These are phyloP conservation scores for Conringia planisiliqua DNA, from an alignment of 345 rosid genomes.

Conservation along the genomic window DNA sequence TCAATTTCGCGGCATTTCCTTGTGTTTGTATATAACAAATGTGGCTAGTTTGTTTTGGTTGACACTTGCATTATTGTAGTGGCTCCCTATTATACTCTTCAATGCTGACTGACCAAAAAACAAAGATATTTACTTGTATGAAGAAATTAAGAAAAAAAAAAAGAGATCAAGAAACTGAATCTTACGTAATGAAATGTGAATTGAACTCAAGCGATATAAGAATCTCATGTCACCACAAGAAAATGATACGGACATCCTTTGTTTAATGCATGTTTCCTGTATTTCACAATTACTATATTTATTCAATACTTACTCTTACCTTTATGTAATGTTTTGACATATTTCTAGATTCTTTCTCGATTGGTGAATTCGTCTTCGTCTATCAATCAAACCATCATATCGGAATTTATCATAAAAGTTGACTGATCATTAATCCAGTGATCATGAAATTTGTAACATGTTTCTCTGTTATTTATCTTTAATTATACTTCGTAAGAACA, in stretches of 20 bases:
- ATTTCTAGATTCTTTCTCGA: neutral
- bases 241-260: constrained; percentile 31
- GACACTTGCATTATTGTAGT: constrained; percentile 18
- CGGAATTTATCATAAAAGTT: neutral
- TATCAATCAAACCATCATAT: neutral
- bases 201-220: constrained; percentile 25
- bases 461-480: neutral
- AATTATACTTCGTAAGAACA: neutral
- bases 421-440: neutral
- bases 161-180: constrained; percentile 29
- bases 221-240: constrained; percentile 12
- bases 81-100: constrained; percentile 20
- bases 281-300: neutral
- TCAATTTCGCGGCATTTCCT: constrained; percentile 11
- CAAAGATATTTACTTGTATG: neutral
- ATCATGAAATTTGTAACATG: neutral
- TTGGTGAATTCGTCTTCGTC: neutral
- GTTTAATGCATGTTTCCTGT: constrained; percentile 38
- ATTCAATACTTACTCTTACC: neutral
- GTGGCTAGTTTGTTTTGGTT: constrained; percentile 17
- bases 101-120: neutral
- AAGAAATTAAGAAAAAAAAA: constrained; percentile 5
- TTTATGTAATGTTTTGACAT: neutral
- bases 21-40: neutral
- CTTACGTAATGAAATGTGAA: constrained; percentile 29